Percentiles rank a stretch among this genome's conserved stretches.
phyloP scores from a whole-genome alignment of 148 eudicot genomes.

The Agrostemma githago region DNA sequence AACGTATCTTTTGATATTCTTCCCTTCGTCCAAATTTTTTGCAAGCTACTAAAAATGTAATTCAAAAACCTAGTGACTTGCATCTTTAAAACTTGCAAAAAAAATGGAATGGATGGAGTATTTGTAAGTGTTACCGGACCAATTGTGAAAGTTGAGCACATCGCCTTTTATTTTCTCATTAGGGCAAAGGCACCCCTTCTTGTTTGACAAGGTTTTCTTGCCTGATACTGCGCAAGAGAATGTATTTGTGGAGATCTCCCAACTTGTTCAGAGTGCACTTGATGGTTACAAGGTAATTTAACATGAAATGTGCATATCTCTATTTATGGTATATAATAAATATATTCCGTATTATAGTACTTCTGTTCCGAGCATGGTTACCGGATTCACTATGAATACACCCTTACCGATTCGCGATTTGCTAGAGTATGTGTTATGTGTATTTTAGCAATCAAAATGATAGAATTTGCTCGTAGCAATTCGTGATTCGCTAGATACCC shows the following conservation, averaged over 20 bases:
- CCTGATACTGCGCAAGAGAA: slow-evolving; percentile 82
- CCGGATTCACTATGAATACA: too few relatives aligned
- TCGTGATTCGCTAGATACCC: too few relatives aligned
- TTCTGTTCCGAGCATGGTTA: background rate
- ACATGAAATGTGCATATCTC: background rate
- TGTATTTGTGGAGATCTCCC: slow-evolving; percentile 96
- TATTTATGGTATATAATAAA: background rate
- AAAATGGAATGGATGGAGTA: background rate
- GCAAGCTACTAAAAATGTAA: background rate
- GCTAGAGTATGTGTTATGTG: too few relatives aligned
- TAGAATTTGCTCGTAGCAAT: too few relatives aligned
- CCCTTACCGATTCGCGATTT: too few relatives aligned
- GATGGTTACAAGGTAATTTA: slow-evolving; percentile 89
- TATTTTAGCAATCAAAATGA: too few relatives aligned
- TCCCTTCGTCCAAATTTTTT: background rate
- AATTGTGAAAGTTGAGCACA: slow-evolving; percentile 4
- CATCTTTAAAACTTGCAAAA: background rate
- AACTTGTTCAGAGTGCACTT: slow-evolving; percentile 98
- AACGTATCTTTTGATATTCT: slow-evolving; percentile 3
- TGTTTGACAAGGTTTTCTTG: slow-evolving; percentile 79
- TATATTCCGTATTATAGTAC: background rate
- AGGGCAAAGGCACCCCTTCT: slow-evolving; percentile 88
- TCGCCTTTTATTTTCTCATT: slow-evolving; percentile 12
- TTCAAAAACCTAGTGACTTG: background rate
- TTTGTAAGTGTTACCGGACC: background rate